Percentiles rank a stretch among this genome's conserved stretches.
Conservation (phyloP, 1,284 basidiomycete species). For the Coriolopsis trogii region DNA sequence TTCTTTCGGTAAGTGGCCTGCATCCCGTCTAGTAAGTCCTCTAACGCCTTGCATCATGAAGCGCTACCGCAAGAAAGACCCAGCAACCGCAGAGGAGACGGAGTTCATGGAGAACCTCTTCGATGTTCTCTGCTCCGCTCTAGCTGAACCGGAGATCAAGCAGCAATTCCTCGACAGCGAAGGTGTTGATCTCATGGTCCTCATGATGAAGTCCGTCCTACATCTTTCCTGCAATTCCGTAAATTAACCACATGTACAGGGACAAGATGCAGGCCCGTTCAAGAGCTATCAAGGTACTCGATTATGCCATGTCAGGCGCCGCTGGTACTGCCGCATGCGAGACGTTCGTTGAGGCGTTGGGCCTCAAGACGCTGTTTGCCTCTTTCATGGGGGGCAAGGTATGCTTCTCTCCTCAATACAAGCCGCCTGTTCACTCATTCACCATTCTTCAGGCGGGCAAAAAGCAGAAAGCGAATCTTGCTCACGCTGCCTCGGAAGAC, state of each 20-base stretch:
- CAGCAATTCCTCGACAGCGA: conserved; percentile 86
- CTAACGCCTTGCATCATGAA: too few relatives aligned
- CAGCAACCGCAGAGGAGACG: conserved; percentile 83
- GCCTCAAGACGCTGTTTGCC: conserved; percentile 88
- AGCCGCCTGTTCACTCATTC: background rate
- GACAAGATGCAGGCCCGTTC: conserved; percentile 82
- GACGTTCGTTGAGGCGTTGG: conserved; percentile 85
- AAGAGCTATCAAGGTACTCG: conserved; percentile 87
- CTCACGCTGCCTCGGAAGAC: conserved; percentile 75
- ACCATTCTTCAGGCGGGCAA: conserved; percentile 47
- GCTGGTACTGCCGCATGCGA: conserved; percentile 80
- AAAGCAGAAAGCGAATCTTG: conserved; percentile 55
- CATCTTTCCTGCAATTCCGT: background rate
- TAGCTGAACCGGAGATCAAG: conserved; percentile 79
- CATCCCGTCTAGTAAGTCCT: too few relatives aligned
- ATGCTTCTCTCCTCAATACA: conserved; percentile 12
- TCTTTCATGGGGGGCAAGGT: conserved; percentile 91
- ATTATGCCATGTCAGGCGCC: conserved; percentile 87
- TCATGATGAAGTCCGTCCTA: conserved; percentile 86
- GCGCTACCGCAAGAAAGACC: conserved; percentile 87
- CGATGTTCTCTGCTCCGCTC: conserved; percentile 83
- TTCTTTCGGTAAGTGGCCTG: conserved; percentile 83
- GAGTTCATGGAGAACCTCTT: conserved; percentile 99
- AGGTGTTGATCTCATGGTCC: conserved; percentile 94
- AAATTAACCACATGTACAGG: conserved; percentile 43